These are phyloP conservation scores for Colletotrichum sp. DNA, from an alignment of 2,329 filamentous ascomycete species.

Conservation along the genomic window DNA sequence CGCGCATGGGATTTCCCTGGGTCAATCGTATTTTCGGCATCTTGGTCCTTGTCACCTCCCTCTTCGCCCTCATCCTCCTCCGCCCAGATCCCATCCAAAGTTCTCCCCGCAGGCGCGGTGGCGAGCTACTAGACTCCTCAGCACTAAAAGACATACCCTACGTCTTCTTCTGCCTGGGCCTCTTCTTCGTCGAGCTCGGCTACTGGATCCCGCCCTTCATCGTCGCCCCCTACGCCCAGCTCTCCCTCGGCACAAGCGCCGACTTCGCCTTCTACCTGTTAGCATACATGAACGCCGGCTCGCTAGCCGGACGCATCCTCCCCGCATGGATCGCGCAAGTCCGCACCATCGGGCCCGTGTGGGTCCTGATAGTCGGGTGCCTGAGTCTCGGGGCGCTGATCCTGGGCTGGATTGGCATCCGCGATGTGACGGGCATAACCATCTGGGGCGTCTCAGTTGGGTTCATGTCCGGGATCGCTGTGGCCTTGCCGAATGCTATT, in stretches of 20 bases:
- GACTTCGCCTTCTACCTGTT: neutral
- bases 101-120: neutral
- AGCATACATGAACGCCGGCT: neutral
- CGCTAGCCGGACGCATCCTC: neutral
- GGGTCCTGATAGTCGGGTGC: neutral
- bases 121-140: neutral
- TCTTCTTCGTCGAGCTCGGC: neutral
- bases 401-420: neutral
- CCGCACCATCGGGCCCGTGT: neutral
- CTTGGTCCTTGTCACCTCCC: neutral
- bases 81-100: neutral
- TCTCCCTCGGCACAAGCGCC: neutral
- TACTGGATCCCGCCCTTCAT: neutral
- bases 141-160: neutral
- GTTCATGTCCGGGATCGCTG: neutral
- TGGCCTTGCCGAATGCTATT: neutral
- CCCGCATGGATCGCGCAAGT: neutral
- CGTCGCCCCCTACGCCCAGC: neutral
- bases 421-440: neutral
- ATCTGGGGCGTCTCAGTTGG: neutral
- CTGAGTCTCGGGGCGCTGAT: neutral
- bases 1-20: neutral
- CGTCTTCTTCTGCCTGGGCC: neutral
- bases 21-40: neutral
- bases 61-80: neutral